Conservation (phyloP, 176 grass and related monocot genomes). For the Typha latifolia region DNA sequence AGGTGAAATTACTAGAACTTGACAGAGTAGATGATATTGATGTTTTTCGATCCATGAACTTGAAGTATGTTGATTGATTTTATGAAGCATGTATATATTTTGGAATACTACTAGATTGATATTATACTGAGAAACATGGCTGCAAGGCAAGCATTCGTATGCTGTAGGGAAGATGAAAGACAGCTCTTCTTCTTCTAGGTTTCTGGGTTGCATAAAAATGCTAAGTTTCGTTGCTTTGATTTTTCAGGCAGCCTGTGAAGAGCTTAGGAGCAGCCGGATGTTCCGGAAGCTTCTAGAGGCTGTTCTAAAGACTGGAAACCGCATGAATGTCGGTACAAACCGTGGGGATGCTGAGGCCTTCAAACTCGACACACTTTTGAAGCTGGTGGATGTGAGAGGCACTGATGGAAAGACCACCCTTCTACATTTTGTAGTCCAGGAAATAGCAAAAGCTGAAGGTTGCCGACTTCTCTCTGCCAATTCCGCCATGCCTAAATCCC, state of each 20-base stretch:
- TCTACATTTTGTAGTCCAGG: slow-evolving; percentile 91
- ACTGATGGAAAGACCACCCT: slow-evolving; percentile 91
- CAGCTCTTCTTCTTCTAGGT: not conserved
- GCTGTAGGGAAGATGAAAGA: not conserved
- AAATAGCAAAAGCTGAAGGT: slow-evolving; percentile 77
- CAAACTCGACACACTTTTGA: slow-evolving; percentile 94
- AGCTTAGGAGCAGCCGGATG: slow-evolving; percentile 74
- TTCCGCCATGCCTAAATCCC: slow-evolving; percentile 39
- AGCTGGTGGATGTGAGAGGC: slow-evolving; percentile 88
- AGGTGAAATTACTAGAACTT: slow-evolving; percentile 5
- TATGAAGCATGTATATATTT: not conserved
- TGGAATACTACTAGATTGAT: no score
- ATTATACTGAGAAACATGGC: no score
- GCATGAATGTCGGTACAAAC: slow-evolving; percentile 99
- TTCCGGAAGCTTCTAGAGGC: slow-evolving; percentile 98
- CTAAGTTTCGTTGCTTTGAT: not conserved
- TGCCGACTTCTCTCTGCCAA: slow-evolving; percentile 33
- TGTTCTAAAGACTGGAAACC: slow-evolving; percentile 94
- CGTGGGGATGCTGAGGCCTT: slow-evolving; percentile 85
- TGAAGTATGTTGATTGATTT: not conserved
- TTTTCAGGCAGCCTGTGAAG: slow-evolving; percentile 77
- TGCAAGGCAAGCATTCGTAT: no score
- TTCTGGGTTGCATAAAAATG: not conserved
- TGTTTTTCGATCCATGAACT: not conserved
- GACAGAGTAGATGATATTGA: not conserved